Evolutionary conservation across 768 basidiomycete genomes (phyloP).

Genomic region (Suillus hirtellus): DNA sequence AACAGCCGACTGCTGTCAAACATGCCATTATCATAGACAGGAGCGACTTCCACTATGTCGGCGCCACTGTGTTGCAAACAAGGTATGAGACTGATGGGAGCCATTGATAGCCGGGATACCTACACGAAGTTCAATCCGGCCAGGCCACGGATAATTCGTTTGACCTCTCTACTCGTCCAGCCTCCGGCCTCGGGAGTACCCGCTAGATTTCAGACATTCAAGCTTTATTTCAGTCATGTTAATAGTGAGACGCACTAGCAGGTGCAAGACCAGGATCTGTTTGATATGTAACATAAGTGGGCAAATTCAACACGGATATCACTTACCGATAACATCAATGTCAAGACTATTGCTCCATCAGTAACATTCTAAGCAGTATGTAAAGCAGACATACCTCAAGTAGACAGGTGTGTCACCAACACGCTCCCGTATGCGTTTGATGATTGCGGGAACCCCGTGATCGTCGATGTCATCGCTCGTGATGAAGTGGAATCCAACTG

Average conservation of each 20-base stretch:
- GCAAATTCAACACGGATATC: neutral
- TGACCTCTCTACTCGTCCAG: conserved; percentile 82
- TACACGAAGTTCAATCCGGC: conserved; percentile 81
- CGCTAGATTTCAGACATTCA: conserved; percentile 40
- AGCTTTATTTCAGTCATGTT: neutral
- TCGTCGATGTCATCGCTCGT: conserved; percentile 85
- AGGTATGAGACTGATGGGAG: neutral
- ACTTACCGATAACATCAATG: conserved; percentile 75
- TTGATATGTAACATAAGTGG: neutral
- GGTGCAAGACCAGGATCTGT: conserved; percentile 78
- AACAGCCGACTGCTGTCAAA: neutral
- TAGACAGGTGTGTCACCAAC: conserved; percentile 79
- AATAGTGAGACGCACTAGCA: conserved; percentile 52
- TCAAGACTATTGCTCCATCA: conserved; percentile 51
- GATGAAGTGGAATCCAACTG: conserved; percentile 78
- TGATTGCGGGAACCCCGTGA: conserved; percentile 67
- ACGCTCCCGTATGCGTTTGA: conserved; percentile 66
- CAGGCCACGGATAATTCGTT: conserved; percentile 77
- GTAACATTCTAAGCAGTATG: neutral
- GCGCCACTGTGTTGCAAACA: conserved; percentile 48
- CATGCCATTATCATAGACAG: conserved; percentile 69
- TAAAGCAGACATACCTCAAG: conserved; percentile 45
- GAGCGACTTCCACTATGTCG: conserved; percentile 74
- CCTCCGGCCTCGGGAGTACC: conserved; percentile 86
- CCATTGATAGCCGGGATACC: conserved; percentile 22